These are phyloP conservation scores for Loxodes magnus DNA, from an alignment of 73 alveolate genomes.

Conservation along the genomic window DNA sequence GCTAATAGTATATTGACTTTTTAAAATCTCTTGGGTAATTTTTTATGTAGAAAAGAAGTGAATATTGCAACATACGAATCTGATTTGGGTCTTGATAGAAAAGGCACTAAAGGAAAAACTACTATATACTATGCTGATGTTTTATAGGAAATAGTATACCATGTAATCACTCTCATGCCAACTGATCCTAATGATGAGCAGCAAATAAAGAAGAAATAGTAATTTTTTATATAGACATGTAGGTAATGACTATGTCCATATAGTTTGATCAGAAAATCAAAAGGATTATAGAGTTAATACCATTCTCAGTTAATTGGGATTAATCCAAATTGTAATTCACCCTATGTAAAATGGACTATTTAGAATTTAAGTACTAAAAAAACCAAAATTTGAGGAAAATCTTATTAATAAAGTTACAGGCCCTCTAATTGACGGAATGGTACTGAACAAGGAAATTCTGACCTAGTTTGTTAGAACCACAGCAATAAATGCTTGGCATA, in stretches of 20 bases:
- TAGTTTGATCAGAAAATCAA: conserved; percentile 7
- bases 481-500: no score
- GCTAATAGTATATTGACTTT: background rate
- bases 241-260: conserved; percentile 15
- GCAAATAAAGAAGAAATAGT: conserved; percentile 8
- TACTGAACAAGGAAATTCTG: background rate
- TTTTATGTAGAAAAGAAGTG: no score
- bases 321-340: conserved; percentile 2
- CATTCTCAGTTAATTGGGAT: conserved; percentile 4
- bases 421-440: conserved; percentile 14
- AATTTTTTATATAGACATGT: no score
- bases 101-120: conserved; percentile 6
- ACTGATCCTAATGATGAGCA: conserved; percentile 6
- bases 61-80: background rate
- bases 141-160: conserved; percentile 6
- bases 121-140: conserved; percentile 10
- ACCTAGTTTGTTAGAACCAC: background rate
- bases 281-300: conserved; percentile 8
- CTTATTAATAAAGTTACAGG: background rate
- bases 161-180: conserved; percentile 13
- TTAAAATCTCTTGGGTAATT: background rate
- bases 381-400: no score
- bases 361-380: conserved; percentile 1
- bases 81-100: conserved; percentile 7
- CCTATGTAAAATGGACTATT: background rate